Base-by-base conservation (phyloP, 106 monocot genomes). In the Phalaenopsis aphrodite region DNA sequence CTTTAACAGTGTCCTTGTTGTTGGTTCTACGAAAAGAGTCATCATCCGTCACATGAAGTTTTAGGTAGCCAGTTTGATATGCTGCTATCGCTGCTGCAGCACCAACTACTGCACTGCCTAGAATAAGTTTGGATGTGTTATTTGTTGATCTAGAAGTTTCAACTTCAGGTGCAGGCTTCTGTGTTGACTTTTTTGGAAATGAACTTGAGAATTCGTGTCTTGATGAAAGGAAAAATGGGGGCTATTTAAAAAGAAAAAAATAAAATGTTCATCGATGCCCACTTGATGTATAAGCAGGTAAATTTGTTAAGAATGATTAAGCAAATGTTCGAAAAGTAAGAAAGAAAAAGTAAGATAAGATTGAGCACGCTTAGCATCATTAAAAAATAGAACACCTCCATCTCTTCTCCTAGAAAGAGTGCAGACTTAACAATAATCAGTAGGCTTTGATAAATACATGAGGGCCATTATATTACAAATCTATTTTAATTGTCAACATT, bases 21-120 rank as follows among this genome's bases (percentile, higher is more conserved):
- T n/a, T 77, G n/a, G 58, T 75, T 47, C 39, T 76, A 67, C 42
- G 55, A 75, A 82, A 75, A 55, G 81, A 46, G 79, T 75, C 81
- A 21, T 76, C 80, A 56, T 87, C 78, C 77, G 78, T 86, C 42
- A 79, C 17, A 77, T 41, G 36, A 81, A 81, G 23, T 79, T 83
- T 79, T 65, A 90, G 68, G 65, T 86, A 88, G 4, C 88, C 92
- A 78, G 79, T 69, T 77, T 86, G 84, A 72, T 93, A 86, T 71
- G 90, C 87, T 78, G 79, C 86, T 41, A 86, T 52, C 23, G 68
- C 78, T 56, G 68, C 78, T 56, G 85, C 86, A 75, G 84, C 86
- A 48, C 88, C 92, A 75, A 86, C 75, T 47, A 88, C 38, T 61
- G 80, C 80, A 84, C 84, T 79, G 5, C 92, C 92, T 82, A 93